Base-by-base conservation (phyloP, 345 rosid species). In the Gynandropsis gynandra region DNA sequence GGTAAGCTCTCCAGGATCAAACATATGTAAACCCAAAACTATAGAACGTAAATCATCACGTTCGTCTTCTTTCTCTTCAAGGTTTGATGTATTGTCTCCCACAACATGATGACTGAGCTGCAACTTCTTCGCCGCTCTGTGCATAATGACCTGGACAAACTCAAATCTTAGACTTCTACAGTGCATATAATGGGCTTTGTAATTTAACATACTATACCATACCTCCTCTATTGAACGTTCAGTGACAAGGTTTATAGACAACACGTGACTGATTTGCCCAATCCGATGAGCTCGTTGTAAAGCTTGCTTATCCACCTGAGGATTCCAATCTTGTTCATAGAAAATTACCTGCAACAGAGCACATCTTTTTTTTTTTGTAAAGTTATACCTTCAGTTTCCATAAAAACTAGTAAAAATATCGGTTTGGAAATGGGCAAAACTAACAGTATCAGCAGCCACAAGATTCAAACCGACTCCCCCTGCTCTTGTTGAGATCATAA, bases 401-500 rank as follows among this genome's bases (percentile, higher is more conserved):
- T 21, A 11, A 24, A 31, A 37, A 16, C 31, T 15, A 11, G 17
- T 1, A 37, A 59, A 50, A 42, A 33, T 20, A 11, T 47, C 8
- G 8, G 8, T 10, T 36, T 8, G 27, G 20, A 20, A 36, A 45
- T 29, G 52, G 43, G 39, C 16, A 50, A 13, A 17, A 75, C 87
- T 65, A 63, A 85, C 97, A 10, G 93, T 85, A 59, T 89, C 95
- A 49, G 97, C 97, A 61, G 97, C 82, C 24, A 81, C 85, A 57
- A 89, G 97, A 74, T 85, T 89, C 67, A 85, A 81, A 62, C 97
- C 95, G 63, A 85, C 85, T 71, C 97, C 95, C 29, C 97, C 97
- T 49, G 97, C 97, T 76, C 95, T 79, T 47, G 95, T 89, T 24
- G 95, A 89, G 64, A 89, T 89, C 79, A 89, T 58, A 64, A 89